phyloP scores from a whole-genome alignment of 768 basidiomycete species.

The Royoungia palumana region DNA sequence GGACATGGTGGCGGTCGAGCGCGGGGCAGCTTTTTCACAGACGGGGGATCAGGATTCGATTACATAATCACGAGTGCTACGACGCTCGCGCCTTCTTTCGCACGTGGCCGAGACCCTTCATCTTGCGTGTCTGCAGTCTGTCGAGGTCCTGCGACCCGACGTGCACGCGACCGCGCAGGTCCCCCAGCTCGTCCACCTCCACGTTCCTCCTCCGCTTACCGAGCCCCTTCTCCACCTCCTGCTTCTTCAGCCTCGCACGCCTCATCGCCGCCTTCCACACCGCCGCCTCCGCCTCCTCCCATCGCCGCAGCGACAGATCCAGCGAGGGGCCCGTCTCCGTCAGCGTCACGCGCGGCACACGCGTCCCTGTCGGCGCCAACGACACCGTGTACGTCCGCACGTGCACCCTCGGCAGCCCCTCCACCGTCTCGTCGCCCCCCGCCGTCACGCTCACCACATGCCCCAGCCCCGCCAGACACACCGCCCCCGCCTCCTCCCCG shows the following conservation, averaged over 20 bases:
- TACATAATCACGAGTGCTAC: constrained; percentile 16
- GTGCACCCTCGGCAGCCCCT: constrained; percentile 75
- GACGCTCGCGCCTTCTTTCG: constrained; percentile 17
- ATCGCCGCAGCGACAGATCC: constrained; percentile 75
- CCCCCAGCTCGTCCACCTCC: constrained; percentile 98
- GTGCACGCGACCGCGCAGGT: constrained; percentile 87
- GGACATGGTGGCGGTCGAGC: constrained; percentile 7
- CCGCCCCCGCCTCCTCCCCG: constrained; percentile 76
- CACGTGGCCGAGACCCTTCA: constrained; percentile 76
- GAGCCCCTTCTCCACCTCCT: constrained; percentile 77
- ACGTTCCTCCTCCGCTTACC: constrained; percentile 95
- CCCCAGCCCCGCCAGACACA: constrained; percentile 81
- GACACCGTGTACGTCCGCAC: constrained; percentile 81
- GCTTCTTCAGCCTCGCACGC: constrained; percentile 85
- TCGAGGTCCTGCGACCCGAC: constrained; percentile 84
- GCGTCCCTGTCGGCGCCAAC: constrained; percentile 71
- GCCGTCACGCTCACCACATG: constrained; percentile 83
- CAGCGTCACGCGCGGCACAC: constrained; percentile 78
- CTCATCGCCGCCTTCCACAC: constrained; percentile 77
- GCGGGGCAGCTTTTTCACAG: neutral
- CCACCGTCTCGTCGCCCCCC: constrained; percentile 44
- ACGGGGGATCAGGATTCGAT: constrained; percentile 8
- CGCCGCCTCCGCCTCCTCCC: constrained; percentile 73
- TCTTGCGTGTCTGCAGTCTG: constrained; percentile 88
- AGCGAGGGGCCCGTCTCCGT: constrained; percentile 89